Evolutionary conservation across 129 eudicot species (phyloP), one percentile per base, ranked within the genome.

Genomic region (Flaveria robusta): DNA sequence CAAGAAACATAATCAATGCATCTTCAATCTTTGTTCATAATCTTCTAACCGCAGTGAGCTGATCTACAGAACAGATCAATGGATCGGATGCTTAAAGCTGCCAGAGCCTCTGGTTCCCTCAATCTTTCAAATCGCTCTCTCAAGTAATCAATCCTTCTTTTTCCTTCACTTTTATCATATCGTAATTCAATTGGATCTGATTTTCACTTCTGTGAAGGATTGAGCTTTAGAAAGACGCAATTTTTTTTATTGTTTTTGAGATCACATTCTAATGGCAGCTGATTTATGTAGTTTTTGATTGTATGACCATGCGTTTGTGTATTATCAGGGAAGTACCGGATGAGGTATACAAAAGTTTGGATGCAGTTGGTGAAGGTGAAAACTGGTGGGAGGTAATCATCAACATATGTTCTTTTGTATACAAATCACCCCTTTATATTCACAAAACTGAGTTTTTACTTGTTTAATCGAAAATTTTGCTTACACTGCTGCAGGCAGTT

Each of bases 321-420:
- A 5, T 34, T 34, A 22, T 37, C 90, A 94, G 99, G 81, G 97
- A 94, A 73, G 99, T 94, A 31, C 99, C 99, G 0, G 83, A 87
- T 60, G 93, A 91, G 74, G 92, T 94, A 4, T 94, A 94, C 81
- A 90, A 94, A 80, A 87, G 86, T 68, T 80, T 94, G 84, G 97
- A 94, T 84, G 87, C 92, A 12, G 83, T 90, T 75, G 89, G 88
- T 14, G 93, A 85, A 82, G 96, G 90, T 70, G 99, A 94, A 84
- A 94, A 89, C 50, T 94, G 99, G 99, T 94, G 99, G 99, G 99
- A 94, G 99, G 99, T 94, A 88, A 9, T 63, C 18, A 63, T 29
- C 39, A 29, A 15, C 18, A 27, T 14, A 13, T 10, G 12, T 34
- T 0, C 7, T 5, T 34, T 34, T 34, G 39, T 5, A 34, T 34